Evolutionary conservation across 345 rosid genomes (phyloP), one percentile per base, ranked within the genome.

Genomic region (Firmiana major): DNA sequence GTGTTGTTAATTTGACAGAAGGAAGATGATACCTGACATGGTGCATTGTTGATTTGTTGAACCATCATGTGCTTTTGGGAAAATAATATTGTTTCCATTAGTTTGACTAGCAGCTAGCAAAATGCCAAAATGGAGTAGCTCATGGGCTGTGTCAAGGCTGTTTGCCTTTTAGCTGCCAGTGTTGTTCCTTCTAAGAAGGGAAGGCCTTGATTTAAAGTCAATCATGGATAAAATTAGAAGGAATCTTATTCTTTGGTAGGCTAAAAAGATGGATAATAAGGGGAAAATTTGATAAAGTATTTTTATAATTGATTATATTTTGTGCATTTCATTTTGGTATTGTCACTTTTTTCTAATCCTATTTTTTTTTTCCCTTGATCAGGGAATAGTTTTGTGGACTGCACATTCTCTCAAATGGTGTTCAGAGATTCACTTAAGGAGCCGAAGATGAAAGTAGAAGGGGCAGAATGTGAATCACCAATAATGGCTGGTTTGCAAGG

Each of bases 381-480:
- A 34, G 43, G 17, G 34, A 38, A 19, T 36, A 68, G 55, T 36
- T 21, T 64, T n/a, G 64, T 79, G 46, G 40, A 12, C n/a, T 9
- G 46, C 64, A 40, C n/a, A 58, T 79, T 55, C 43, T 34, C 53
- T 59, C 45, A 26, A 75, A 80, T 85, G 87, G 87, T 85, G 80
- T 85, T 85, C 63, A 80, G 87, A 67, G 81, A 82, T 55, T 71
- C 46, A 53, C 77, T 82, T 36, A 65, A 73, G 74, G 53, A 76
- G 64, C 80, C 45, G 16, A 80, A 78, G 21, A 7, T 36, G 71
- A 72, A 78, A 74, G 34, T 34, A 53, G 81, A 75, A 28, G 76
- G 75, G 64, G 19, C 77, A 63, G 81, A 51, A 46, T 40, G 53
- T 71, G 63, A 67, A 65, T 71, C 81, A 6, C 46, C 45, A 17